A percentile compares a stretch with the other conserved stretches of the same genome.
phyloP scores from a whole-genome alignment of 306 rosid genomes.

The Rosa persica region DNA sequence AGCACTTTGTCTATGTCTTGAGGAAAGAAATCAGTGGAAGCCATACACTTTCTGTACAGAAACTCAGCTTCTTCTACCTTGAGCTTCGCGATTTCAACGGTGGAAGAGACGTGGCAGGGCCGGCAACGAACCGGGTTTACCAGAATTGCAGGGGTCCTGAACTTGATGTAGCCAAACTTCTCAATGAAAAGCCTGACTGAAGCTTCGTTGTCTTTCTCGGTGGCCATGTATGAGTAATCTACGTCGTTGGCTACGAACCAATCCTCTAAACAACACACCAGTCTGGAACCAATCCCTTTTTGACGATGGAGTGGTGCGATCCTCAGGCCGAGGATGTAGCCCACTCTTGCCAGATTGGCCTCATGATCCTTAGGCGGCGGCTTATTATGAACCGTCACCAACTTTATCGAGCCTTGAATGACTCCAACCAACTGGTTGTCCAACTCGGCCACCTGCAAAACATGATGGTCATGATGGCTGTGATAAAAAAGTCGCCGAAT shows the following conservation, averaged over 20 bases:
- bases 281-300: conserved; percentile 65
- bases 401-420: conserved; percentile 82
- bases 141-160: conserved; percentile 67
- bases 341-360: conserved; percentile 52
- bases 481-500: not conserved
- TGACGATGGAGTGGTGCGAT: conserved; percentile 60
- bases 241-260: conserved; percentile 75
- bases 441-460: conserved; percentile 68
- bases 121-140: conserved; percentile 70
- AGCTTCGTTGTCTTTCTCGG: conserved; percentile 75
- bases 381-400: conserved; percentile 48
- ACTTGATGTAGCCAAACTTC: conserved; percentile 57
- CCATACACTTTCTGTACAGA: conserved; percentile 68
- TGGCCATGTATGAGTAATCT: conserved; percentile 81
- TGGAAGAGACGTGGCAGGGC: conserved; percentile 38
- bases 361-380: conserved; percentile 43
- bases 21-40: conserved; percentile 71
- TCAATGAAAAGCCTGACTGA: conserved; percentile 63
- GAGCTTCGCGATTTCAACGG: conserved; percentile 50
- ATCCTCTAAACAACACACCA: conserved; percentile 61
- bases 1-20: conserved; percentile 63
- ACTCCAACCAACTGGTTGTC: conserved; percentile 70
- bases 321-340: conserved; percentile 79
- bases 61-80: conserved; percentile 73
- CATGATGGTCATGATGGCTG: not conserved